Evolutionary conservation across 2,329 filamentous ascomycete genomes (phyloP), one percentile per base, ranked within the genome.

Genomic region (Westerdykella sp.): DNA sequence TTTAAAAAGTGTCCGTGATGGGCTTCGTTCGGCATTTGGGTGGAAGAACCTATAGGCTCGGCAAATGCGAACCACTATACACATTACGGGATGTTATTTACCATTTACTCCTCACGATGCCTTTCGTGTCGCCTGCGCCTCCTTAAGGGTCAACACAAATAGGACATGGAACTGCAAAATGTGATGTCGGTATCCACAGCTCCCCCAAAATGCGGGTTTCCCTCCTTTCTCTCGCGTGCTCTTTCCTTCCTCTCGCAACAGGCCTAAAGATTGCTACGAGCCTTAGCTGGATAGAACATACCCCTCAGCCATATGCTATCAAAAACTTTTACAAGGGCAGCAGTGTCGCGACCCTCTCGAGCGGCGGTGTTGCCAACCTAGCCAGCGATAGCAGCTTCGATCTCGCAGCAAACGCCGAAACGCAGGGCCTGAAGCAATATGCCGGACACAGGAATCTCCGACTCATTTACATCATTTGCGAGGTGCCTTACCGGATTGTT

Each of bases 371-470:
- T 11, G 44, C 55, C 5, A 53, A 53, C 42, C 49, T 61, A 32
- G 46, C 34, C 14, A 47, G 44, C n/a, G 49, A 56, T 32, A 44
- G 42, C n/a, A 35, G 39, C 25, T 43, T 55, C 37, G 57, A 61
- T 35, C 52, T 61, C 30, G 55, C 54, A 31, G 47, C 57, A 37
- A 61, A 61, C 43, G 57, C 57, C 30, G 57, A 61, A 47, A 61
- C 57, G 14, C 57, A 59, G 43, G 55, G 50, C 38, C 48, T 61
- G 2, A 51, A 51, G n/a, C 46, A 55, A 21, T 61, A 53, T 35
- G 46, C 50, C 32, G 40, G 36, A 4, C 53, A 59, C 37, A 50
- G 47, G 23, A 57, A 57, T 36, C 44, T 61, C 43, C 55, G 57
- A 18, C 49, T 59, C 21, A 61, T 61, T 39, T 59, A 61, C 44